Evolutionary conservation across 2,329 filamentous ascomycete species (phyloP).

Genomic region (Fusarium sp.): DNA sequence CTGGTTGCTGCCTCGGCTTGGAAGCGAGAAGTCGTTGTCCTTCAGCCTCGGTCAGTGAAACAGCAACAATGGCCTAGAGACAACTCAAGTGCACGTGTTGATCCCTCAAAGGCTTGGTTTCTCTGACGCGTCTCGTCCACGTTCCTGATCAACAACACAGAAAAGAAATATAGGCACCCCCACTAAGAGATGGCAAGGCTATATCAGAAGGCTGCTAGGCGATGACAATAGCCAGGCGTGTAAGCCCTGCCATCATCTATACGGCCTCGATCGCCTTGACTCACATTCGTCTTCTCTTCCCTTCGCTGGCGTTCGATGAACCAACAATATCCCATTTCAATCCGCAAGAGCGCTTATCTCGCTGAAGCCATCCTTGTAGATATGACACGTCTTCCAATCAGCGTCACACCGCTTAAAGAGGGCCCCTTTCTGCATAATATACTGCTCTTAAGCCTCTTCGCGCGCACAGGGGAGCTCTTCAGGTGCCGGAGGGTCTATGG

Average conservation of each 20-base stretch:
- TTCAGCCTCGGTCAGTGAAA: not conserved
- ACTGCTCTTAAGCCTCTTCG: not conserved
- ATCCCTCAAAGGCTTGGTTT: not conserved
- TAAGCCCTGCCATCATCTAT: not conserved
- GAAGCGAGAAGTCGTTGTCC: not conserved
- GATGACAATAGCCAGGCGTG: not conserved
- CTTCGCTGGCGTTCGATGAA: not conserved
- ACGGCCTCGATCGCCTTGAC: not conserved
- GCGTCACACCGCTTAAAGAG: not conserved
- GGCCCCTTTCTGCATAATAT: constrained; percentile 2
- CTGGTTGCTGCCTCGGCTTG: not conserved
- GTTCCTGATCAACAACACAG: not conserved
- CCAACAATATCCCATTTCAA: not conserved
- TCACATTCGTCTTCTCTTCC: not conserved
- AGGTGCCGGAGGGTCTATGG: constrained; percentile 10
- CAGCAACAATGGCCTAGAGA: not conserved
- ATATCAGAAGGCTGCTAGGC: not conserved
- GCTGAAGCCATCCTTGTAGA: not conserved
- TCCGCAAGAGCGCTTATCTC: not conserved
- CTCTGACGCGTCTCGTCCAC: not conserved
- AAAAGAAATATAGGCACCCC: not conserved
- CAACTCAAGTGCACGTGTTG: not conserved
- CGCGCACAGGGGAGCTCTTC: not conserved
- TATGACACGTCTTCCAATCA: not conserved
- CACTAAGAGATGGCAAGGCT: not conserved